Conservation (phyloP, 805 yeast genomes). For the Nakazawaea peltata region DNA sequence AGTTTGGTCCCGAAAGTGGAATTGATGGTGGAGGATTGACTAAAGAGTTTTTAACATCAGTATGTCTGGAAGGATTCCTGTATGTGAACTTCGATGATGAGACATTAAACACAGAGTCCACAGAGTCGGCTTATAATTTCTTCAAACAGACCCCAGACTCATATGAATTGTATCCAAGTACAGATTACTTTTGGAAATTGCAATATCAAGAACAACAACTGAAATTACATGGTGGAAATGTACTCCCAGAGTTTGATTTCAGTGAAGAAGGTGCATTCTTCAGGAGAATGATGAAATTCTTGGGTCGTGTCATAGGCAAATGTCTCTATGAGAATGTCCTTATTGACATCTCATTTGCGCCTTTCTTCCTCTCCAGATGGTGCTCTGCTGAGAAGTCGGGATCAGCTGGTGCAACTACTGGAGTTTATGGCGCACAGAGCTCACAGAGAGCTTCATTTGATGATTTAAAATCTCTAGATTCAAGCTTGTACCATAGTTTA, state of each 20-base stretch:
- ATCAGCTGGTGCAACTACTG: background rate
- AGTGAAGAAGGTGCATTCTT: slow-evolving; percentile 16
- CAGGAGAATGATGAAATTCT: slow-evolving; percentile 38
- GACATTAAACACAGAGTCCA: slow-evolving; percentile 2
- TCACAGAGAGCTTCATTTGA: slow-evolving; percentile 59
- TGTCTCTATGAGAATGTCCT: slow-evolving; percentile 79
- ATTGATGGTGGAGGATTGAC: slow-evolving; percentile 97
- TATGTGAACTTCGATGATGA: slow-evolving; percentile 18
- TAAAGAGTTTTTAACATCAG: slow-evolving; percentile 76
- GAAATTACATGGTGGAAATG: slow-evolving; percentile 20
- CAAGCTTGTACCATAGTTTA: slow-evolving; percentile 55
- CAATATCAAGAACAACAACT: slow-evolving; percentile 17
- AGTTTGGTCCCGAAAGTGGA: slow-evolving; percentile 80
- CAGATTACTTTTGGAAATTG: slow-evolving; percentile 27
- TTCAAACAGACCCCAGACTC: slow-evolving; percentile 34
- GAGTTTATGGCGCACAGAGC: slow-evolving; percentile 12
- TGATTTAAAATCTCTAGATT: slow-evolving; percentile 68
- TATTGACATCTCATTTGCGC: slow-evolving; percentile 78
- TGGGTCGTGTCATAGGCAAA: slow-evolving; percentile 83
- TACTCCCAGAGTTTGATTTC: slow-evolving; percentile 9
- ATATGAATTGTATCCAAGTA: slow-evolving; percentile 71
- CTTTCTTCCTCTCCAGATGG: slow-evolving; percentile 75
- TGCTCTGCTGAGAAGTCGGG: slow-evolving; percentile 29
- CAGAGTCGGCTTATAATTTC: slow-evolving; percentile 18
- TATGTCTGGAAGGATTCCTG: slow-evolving; percentile 59